Evolutionary conservation across 106 monocot species (phyloP), one percentile per base, ranked within the genome.

Genomic region (Acanthochlamys bracteata): DNA sequence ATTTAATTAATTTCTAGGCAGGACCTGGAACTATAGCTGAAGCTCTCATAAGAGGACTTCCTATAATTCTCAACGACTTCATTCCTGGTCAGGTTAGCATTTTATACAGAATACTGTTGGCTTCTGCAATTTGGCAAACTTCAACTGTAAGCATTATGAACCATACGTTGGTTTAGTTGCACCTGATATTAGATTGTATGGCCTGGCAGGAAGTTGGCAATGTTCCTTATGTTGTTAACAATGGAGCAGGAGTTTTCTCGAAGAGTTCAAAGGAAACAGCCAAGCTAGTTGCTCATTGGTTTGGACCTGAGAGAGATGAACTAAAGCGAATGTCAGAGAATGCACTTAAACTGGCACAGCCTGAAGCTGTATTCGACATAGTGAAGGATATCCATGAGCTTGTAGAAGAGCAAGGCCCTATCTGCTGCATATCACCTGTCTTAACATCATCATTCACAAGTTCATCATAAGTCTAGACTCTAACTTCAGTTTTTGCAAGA

Each of bases 11-110:
- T 33, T 33, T 33, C 33, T 66, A 87, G 84, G 88, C 88, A 8
- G 88, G 84, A 42, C 88, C 88, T 39, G 88, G 88, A 15, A 88
- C 84, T 14, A 88, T 88, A 33, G 88, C 88, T 23, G 84, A 88
- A 64, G 88, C 88, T 20, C 57, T 88, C 60, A 88, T 88, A 61
- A 88, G 88, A 40, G 88, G 88, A 27, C 72, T 88, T 15, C 88
- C 88, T 15, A 84, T 88, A 25, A 81, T 88, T 47, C 84, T 88
- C 7, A 88, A 88, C 57, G 88, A 88, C 53, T 88, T 81, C 69
- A 88, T 88, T 17, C 88, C 88, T 25, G 88, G 88, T 58, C 87
- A 87, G 87, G 87, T 87, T 19, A 60, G 40, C 52, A 14, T 13
- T 51, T 39, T 17, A 14, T 17, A 49, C 49, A 49, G 33, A 33